These are phyloP conservation scores for Zarea fungicola DNA, from an alignment of 2,329 filamentous ascomycete species.

Conservation along the genomic window DNA sequence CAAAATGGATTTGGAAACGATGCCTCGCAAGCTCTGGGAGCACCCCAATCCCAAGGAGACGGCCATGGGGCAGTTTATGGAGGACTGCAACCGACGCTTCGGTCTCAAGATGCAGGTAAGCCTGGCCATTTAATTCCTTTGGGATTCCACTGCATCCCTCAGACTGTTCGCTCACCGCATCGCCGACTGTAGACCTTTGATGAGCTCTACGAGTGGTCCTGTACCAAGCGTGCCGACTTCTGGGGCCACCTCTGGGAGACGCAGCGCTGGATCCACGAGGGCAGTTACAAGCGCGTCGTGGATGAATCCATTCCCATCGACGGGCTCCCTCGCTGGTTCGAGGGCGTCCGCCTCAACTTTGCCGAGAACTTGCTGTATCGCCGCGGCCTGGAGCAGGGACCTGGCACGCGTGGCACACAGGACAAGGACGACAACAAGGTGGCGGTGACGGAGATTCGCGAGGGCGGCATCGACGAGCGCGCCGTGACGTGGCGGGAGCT, in stretches of 20 bases:
- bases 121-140: neutral
- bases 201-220: conserved; percentile 67
- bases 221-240: conserved; percentile 56
- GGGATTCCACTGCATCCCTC: neutral
- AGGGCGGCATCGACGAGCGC: conserved; percentile 52
- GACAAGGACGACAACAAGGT: conserved; percentile 68
- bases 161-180: neutral
- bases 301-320: conserved; percentile 68
- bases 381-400: conserved; percentile 33
- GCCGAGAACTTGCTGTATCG: conserved; percentile 75
- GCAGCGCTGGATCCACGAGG: conserved; percentile 57
- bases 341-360: conserved; percentile 68
- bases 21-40: conserved; percentile 63
- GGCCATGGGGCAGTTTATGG: conserved; percentile 62
- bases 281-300: conserved; percentile 54
- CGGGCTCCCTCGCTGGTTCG: conserved; percentile 69
- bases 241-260: conserved; percentile 59
- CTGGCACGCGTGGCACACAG: conserved; percentile 42
- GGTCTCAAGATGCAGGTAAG: conserved; percentile 53
- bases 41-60: conserved; percentile 58
- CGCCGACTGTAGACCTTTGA: conserved; percentile 50
- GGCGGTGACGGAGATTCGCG: conserved; percentile 67
- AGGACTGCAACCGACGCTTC: conserved; percentile 55
- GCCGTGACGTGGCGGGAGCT: conserved; percentile 65
- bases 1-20: conserved; percentile 27